These are phyloP conservation scores for Gossypium schwendimanii DNA, from an alignment of 441 rosid genomes.

Conservation along the genomic window DNA sequence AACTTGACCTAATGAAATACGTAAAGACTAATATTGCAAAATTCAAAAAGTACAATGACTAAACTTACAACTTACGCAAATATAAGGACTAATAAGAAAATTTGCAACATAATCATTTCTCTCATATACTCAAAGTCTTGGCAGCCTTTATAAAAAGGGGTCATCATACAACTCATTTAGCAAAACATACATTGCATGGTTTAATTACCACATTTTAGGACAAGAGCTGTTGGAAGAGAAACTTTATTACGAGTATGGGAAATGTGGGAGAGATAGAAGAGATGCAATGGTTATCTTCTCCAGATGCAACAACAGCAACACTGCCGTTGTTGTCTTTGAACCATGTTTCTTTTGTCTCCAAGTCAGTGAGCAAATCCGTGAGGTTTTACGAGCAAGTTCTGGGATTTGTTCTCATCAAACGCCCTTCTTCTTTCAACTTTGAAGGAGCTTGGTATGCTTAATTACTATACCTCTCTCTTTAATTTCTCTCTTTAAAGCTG, in stretches of 20 bases:
- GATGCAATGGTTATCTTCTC: constrained; percentile 14
- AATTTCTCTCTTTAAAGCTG: not conserved
- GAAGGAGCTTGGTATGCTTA: constrained; percentile 54
- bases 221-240: not conserved
- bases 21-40: too few relatives aligned
- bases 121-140: not conserved
- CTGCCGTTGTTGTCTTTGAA: constrained; percentile 33
- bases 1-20: too few relatives aligned
- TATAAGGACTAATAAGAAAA: not conserved
- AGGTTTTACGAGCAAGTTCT: constrained; percentile 44
- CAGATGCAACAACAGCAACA: not conserved
- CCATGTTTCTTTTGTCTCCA: constrained; percentile 45
- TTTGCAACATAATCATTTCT: not conserved
- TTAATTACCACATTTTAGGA: not conserved
- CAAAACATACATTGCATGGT: not conserved
- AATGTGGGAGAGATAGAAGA: constrained; percentile 26
- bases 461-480: not conserved
- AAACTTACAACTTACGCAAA: too few relatives aligned
- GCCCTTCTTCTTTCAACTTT: constrained; percentile 57
- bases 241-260: constrained; percentile 18
- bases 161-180: not conserved
- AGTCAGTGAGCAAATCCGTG: constrained; percentile 31
- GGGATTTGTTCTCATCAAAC: constrained; percentile 49
- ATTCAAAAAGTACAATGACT: too few relatives aligned
- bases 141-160: not conserved